Evolutionary conservation across 2,329 filamentous ascomycete species (phyloP), one percentile per base, ranked within the genome.

Genomic region (Apiospora koreana): DNA sequence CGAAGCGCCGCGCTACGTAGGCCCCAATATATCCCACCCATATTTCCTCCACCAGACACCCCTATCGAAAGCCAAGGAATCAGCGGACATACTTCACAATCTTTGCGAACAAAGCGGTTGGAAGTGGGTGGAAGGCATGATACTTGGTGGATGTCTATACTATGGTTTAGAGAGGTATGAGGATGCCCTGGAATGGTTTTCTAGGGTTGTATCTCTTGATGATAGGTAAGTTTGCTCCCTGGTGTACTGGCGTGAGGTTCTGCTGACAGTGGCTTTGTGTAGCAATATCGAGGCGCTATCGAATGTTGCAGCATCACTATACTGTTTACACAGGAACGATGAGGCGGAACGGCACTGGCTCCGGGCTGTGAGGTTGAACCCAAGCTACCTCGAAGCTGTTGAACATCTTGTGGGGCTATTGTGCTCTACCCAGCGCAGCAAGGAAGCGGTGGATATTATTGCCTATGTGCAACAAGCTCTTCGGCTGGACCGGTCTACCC

Each of bases 211-310:
- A 54, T 80, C 81, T 58, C 75, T 91, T 68, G 86, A 91, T 76
- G 80, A 85, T 65, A 86, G 83, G 89, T 90, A 81, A 79, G 85
- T 80, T 45, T 42, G 7, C 43, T 42, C 48, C 46, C 7, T 48
- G 10, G 28, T 12, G 18, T 14, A 23, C 48, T 67, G 25, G 14
- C n/a, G 3, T 21, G 12, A 2, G 38, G 42, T 23, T 35, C 16
- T 75, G 35, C 65, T 69, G n/a, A 25, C 50, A 35, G 58, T 16
- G 12, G 31, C 41, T 18, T 31, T 5, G 16, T 73, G 72, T 76
- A 94, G 92, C 76, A 94, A 98, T 79, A 92, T 98, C 66, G 96
- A 99, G 83, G 94, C 95, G 28, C 92, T 96, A 58, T 97, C 95
- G 28, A 98, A 98, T 79, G 89, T 97, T 72, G 96, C 95, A 28